These are phyloP conservation scores for Eucalyptus globulus DNA, from an alignment of 345 rosid species.

Conservation along the genomic window DNA sequence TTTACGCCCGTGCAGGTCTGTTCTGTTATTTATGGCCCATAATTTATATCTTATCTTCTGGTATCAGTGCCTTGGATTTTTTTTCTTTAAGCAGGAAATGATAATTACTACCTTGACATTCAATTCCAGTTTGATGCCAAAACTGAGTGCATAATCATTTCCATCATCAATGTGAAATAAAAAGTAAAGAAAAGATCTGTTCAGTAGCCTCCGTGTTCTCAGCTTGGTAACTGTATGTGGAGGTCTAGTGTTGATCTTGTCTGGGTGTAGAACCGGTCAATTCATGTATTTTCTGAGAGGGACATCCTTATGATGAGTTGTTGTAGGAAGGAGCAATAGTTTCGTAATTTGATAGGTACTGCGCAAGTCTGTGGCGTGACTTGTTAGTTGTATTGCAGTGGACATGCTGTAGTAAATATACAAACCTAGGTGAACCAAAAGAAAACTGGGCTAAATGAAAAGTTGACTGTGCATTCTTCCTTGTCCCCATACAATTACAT, in stretches of 20 bases:
- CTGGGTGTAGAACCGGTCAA: neutral
- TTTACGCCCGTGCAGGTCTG: conserved; percentile 94
- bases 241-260: neutral
- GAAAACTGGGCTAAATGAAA: neutral
- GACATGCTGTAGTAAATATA: neutral
- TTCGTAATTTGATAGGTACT: neutral
- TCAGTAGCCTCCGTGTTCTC: neutral
- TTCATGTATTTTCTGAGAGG: neutral
- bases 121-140: neutral
- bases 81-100: neutral
- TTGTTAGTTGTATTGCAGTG: neutral
- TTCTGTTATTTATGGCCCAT: neutral
- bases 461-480: neutral
- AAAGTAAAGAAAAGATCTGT: neutral
- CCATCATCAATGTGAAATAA: neutral
- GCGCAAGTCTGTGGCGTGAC: neutral
- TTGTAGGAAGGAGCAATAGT: neutral
- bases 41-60: neutral
- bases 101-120: neutral
- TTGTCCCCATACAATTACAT: neutral
- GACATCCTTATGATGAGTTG: neutral
- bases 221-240: neutral
- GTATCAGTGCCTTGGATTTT: neutral
- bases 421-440: neutral
- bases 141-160: neutral